These are phyloP conservation scores for Adansonia grandidieri DNA, from an alignment of 441 rosid species.

Conservation along the genomic window DNA sequence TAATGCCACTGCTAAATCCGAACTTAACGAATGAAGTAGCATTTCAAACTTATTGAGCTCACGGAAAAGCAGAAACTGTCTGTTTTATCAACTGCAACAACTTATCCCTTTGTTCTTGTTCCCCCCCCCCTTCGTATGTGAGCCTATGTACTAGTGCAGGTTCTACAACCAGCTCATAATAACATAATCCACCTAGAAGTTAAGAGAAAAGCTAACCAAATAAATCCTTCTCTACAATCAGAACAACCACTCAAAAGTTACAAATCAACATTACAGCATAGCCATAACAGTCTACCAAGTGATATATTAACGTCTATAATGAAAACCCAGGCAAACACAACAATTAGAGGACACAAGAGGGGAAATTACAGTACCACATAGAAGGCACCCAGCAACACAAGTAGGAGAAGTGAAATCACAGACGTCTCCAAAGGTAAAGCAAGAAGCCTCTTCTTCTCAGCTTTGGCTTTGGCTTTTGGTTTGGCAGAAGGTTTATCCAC, in stretches of 20 bases:
- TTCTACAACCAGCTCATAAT: neutral
- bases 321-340: slow-evolving; percentile 14
- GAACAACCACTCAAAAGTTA: slow-evolving; percentile 3
- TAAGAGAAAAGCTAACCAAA: neutral
- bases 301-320: neutral
- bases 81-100: neutral
- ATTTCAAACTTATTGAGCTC: neutral
- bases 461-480: slow-evolving; percentile 53
- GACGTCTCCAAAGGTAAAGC: slow-evolving; percentile 89
- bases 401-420: slow-evolving; percentile 74
- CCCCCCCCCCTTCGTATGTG: neutral
- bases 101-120: neutral
- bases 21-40: neutral
- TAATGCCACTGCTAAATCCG: neutral
- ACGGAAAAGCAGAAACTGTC: neutral
- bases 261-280: slow-evolving; percentile 12
- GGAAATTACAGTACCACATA: slow-evolving; percentile 71
- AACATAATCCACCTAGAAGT: slow-evolving; percentile 12
- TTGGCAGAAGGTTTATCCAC: slow-evolving; percentile 54
- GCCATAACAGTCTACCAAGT: neutral
- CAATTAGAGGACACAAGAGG: neutral
- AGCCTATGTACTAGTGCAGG: neutral
- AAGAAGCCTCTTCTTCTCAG: slow-evolving; percentile 71
- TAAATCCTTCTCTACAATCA: slow-evolving; percentile 3
- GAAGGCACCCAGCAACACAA: slow-evolving; percentile 90